These are phyloP conservation scores for Boletus hoseneyae DNA, from an alignment of 1,284 basidiomycete species.

Conservation along the genomic window DNA sequence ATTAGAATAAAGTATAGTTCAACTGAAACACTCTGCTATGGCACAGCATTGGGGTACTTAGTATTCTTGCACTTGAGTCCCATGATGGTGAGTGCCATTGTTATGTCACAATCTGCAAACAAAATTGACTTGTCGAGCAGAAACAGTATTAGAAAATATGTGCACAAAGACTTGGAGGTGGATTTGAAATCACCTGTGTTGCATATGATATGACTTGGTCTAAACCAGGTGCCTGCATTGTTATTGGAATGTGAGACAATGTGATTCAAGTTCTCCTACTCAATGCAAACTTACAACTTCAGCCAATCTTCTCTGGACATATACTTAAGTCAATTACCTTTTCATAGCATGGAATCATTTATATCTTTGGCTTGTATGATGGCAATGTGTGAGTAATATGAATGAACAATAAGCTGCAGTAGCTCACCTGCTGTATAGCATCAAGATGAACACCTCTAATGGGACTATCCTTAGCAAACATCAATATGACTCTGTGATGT, in stretches of 20 bases:
- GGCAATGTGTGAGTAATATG: slow-evolving; percentile 12
- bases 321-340: slow-evolving; percentile 13
- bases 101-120: no score
- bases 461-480: slow-evolving; percentile 3
- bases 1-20: background rate
- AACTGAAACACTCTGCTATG: background rate
- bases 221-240: background rate
- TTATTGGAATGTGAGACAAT: slow-evolving; percentile 6
- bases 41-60: background rate
- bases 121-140: background rate
- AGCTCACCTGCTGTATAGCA: background rate
- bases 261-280: slow-evolving; percentile 9
- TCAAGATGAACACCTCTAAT: slow-evolving; percentile 7
- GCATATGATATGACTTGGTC: background rate
- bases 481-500: slow-evolving; percentile 13
- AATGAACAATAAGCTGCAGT: background rate
- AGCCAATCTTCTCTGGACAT: slow-evolving; percentile 9
- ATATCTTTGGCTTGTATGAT: slow-evolving; percentile 11
- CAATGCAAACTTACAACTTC: slow-evolving; percentile 10
- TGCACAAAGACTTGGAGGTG: slow-evolving; percentile 1
- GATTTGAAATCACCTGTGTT: slow-evolving; percentile 15
- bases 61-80: background rate
- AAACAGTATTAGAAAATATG: slow-evolving; percentile 13
- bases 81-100: background rate
- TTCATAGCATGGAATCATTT: background rate